These are phyloP conservation scores for Chlorella sp. DNA, from an alignment of 139 green algal genomes.

Conservation along the genomic window DNA sequence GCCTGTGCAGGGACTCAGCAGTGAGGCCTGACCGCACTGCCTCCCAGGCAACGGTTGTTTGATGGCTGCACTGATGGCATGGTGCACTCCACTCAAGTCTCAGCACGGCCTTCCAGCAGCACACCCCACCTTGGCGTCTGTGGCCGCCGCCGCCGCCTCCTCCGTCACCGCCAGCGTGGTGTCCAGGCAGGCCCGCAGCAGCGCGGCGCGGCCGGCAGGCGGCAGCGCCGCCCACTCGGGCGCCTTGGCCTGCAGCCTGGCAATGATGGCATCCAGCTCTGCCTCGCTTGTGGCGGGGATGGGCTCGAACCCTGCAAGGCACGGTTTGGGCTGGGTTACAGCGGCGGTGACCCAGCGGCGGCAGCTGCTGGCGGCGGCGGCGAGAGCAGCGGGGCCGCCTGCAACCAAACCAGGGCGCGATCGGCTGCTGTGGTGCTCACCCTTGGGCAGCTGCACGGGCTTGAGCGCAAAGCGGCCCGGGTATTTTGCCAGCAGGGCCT, in stretches of 20 bases:
- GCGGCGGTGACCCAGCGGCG: neutral
- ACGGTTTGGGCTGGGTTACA: neutral
- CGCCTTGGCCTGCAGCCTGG: constrained; percentile 51
- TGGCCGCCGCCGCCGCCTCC: constrained; percentile 50
- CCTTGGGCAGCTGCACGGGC: constrained; percentile 35
- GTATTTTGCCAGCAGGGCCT: neutral
- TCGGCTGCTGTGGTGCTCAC: neutral
- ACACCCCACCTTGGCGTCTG: constrained; percentile 44
- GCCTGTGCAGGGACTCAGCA: too few relatives aligned
- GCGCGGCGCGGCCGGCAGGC: constrained; percentile 34
- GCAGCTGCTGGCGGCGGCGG: neutral
- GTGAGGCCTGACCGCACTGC: too few relatives aligned
- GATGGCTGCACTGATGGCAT: too few relatives aligned
- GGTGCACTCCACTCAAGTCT: too few relatives aligned
- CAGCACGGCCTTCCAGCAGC: too few relatives aligned
- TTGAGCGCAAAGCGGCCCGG: neutral
- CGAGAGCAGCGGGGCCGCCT: neutral
- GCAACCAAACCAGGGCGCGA: neutral
- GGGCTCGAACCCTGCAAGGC: constrained; percentile 36
- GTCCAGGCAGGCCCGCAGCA: constrained; percentile 61
- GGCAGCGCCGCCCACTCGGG: constrained; percentile 47
- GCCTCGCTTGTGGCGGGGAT: constrained; percentile 41
- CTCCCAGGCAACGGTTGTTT: too few relatives aligned
- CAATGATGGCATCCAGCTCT: constrained; percentile 43
- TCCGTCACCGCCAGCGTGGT: constrained; percentile 42